Conservation (phyloP, 441 rosid species). For the Kokia cookei region DNA sequence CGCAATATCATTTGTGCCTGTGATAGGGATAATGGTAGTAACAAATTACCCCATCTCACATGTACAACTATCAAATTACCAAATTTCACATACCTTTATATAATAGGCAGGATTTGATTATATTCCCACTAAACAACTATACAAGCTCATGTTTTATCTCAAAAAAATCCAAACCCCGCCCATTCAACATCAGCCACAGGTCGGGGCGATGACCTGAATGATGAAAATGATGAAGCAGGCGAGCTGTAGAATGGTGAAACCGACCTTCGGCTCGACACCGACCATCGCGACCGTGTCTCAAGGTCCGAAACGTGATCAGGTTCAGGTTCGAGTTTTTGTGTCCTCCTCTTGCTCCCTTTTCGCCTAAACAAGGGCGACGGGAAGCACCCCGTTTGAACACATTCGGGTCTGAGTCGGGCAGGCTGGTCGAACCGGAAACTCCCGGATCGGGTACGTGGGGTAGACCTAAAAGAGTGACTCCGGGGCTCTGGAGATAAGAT, state of each 20-base stretch:
- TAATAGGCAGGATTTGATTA: not conserved
- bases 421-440: conserved; percentile 48
- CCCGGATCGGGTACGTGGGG: conserved; percentile 52
- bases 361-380: conserved; percentile 42
- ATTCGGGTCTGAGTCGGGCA: conserved; percentile 25
- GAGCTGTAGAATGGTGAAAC: conserved; percentile 47
- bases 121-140: not conserved
- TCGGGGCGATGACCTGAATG: conserved; percentile 58
- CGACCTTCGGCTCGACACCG: conserved; percentile 54
- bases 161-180: conserved; percentile 74
- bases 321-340: conserved; percentile 23
- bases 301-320: conserved; percentile 33
- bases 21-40: not conserved
- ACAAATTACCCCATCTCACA: not conserved
- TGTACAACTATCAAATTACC: not conserved
- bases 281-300: conserved; percentile 47
- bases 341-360: conserved; percentile 36
- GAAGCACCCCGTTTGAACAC: conserved; percentile 61
- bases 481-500: conserved; percentile 34
- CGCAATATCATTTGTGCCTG: not conserved
- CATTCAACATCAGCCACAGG: conserved; percentile 44
- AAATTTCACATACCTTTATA: not conserved
- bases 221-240: conserved; percentile 54
- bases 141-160: not conserved
- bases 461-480: conserved; percentile 52